A percentile compares a stretch with the other conserved stretches of the same genome.
Conservation (phyloP, 2,329 filamentous ascomycete genomes). For the Fusarium zealandicum region DNA sequence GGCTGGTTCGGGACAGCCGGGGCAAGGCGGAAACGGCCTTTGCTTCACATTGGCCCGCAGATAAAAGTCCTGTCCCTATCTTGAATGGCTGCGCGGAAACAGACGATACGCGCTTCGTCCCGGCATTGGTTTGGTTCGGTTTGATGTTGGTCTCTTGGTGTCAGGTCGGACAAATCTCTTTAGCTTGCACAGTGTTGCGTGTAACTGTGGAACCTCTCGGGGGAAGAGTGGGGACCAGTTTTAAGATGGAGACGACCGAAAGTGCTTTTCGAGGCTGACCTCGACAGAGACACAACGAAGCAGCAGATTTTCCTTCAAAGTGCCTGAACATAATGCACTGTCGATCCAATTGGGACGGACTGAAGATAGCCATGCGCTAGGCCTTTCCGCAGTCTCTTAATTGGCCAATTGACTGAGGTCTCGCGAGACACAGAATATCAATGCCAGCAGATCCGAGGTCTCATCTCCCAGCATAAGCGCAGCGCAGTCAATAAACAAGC, state of each 20-base stretch:
- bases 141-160: constrained; percentile 19
- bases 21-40: background rate
- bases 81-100: constrained; percentile 27
- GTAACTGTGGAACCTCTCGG: constrained; percentile 14
- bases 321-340: background rate
- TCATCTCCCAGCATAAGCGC: constrained; percentile 20
- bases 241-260: background rate
- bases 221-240: constrained; percentile 18
- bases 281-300: background rate
- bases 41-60: constrained; percentile 1
- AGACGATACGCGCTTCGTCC: constrained; percentile 36
- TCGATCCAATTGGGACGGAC: background rate
- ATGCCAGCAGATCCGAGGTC: constrained; percentile 11
- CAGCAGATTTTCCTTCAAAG: background rate
- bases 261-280: background rate
- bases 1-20: constrained; percentile 2
- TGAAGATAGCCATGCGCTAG: constrained; percentile 8
- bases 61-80: background rate
- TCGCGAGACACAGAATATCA: constrained; percentile 11
- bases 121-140: constrained; percentile 37
- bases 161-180: constrained; percentile 12
- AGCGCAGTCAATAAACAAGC: constrained; percentile 18
- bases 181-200: constrained; percentile 23
- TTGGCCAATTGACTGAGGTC: constrained; percentile 8
- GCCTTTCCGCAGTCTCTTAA: constrained; percentile 14